Conservation (phyloP, 257 asterid species). For the Forsythia viridissima region DNA sequence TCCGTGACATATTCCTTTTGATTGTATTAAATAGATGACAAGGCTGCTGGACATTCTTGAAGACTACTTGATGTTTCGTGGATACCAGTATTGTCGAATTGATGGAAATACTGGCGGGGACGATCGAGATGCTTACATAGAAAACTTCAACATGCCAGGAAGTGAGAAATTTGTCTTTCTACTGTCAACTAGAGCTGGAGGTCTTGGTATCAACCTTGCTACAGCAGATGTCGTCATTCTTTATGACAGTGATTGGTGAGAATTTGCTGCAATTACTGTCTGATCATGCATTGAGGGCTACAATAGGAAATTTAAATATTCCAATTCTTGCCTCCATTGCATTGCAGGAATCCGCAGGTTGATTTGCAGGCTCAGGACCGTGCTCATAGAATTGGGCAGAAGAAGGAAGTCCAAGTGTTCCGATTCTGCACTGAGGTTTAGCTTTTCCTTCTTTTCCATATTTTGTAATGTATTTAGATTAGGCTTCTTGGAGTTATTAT, state of each 20-base stretch:
- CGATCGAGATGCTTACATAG: constrained; percentile 98
- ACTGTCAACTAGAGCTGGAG: constrained; percentile 98
- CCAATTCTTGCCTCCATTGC: constrained; percentile 16
- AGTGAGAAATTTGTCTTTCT: constrained; percentile 94
- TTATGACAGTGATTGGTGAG: constrained; percentile 98
- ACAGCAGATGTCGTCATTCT: constrained; percentile 98
- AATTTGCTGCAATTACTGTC: constrained; percentile 19
- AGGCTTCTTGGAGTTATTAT: constrained; percentile 9
- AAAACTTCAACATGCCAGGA: constrained; percentile 86
- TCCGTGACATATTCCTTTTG: constrained; percentile 13
- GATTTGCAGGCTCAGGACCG: constrained; percentile 99
- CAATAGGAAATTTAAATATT: constrained; percentile 19
- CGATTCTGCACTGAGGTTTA: constrained; percentile 98
- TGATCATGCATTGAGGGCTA: constrained; percentile 15
- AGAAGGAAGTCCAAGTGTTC: constrained; percentile 98
- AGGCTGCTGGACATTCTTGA: constrained; percentile 97
- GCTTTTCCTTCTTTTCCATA: constrained; percentile 5
- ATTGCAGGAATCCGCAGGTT: constrained; percentile 95
- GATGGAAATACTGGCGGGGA: constrained; percentile 99
- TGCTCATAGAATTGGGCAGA: constrained; percentile 99
- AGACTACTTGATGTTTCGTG: constrained; percentile 89
- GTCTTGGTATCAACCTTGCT: constrained; percentile 99
- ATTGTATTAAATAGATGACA: constrained; percentile 70
- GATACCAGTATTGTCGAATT: constrained; percentile 85
- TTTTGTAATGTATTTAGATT: constrained; percentile 7